Percentiles rank a stretch among this genome's conserved stretches.
These are phyloP conservation scores for Akanthomyces dipterigenus DNA, from an alignment of 2,329 filamentous ascomycete genomes.

Conservation along the genomic window DNA sequence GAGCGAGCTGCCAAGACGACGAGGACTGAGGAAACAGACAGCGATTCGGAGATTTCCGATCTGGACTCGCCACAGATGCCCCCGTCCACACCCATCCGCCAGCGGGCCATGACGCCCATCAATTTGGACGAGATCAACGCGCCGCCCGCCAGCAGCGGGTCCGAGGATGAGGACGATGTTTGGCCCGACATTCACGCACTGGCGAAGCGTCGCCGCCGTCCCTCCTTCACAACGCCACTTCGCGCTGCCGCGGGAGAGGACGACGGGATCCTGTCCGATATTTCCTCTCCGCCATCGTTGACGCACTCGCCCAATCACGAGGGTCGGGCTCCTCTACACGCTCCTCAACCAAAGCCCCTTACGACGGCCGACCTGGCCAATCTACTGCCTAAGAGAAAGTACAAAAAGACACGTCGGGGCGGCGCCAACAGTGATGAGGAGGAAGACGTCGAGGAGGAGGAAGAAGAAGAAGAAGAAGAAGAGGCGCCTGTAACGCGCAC, in stretches of 20 bases:
- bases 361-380: constrained; percentile 49
- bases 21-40: constrained; percentile 17
- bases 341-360: constrained; percentile 31
- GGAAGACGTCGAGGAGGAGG: constrained; percentile 48
- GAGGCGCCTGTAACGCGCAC: constrained; percentile 16
- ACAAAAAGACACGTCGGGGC: constrained; percentile 35
- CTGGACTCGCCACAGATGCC: constrained; percentile 30
- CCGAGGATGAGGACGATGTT: constrained; percentile 34
- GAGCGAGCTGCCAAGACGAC: not conserved
- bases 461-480: constrained; percentile 24
- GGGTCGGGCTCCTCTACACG: constrained; percentile 24
- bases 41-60: constrained; percentile 33
- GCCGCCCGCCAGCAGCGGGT: constrained; percentile 49
- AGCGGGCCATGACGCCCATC: constrained; percentile 36
- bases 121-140: constrained; percentile 45
- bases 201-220: constrained; percentile 38
- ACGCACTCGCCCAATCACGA: constrained; percentile 58
- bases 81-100: constrained; percentile 18
- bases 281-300: constrained; percentile 58
- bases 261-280: constrained; percentile 37
- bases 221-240: constrained; percentile 30
- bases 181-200: constrained; percentile 49
- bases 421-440: constrained; percentile 42
- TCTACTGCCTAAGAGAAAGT: constrained; percentile 46
- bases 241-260: constrained; percentile 22